Evolutionary conservation across 2,329 filamentous ascomycete species (phyloP), one percentile per base, ranked within the genome.

Genomic region (Eutypella sp.): DNA sequence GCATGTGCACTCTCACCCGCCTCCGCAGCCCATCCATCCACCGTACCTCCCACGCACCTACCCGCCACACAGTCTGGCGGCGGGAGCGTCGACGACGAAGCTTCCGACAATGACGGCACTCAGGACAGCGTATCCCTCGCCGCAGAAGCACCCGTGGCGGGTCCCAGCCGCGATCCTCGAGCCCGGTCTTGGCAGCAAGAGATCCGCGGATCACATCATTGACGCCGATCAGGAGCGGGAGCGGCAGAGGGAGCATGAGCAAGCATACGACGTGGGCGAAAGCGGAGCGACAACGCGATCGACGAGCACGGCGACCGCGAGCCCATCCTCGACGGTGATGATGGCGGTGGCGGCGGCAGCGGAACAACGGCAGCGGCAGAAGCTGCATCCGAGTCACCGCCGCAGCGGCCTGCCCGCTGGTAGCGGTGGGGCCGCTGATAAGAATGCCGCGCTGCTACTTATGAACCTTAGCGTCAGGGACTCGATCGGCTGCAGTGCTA

Each of bases 391-490:
- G n/a, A n/a, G n/a, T n/a, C n/a, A n/a, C n/a, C n/a, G n/a, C n/a
- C n/a, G n/a, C n/a, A n/a, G n/a, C n/a, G n/a, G n/a, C n/a, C n/a
- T n/a, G n/a, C n/a, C n/a, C n/a, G n/a, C n/a, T n/a, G n/a, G n/a
- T n/a, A n/a, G n/a, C n/a, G n/a, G n/a, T n/a, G n/a, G n/a, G n/a
- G n/a, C n/a, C 0, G 60, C 60, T 11, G 69, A 75, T 42, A 72
- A 69, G 55, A 73, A 71, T 38, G 74, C 72, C 1, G 74, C 74
- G 16, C 60, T 72, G 47, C 56, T 74, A 5, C 57, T 76, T 31
- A 68, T 76, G 71, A 71, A 72, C 42, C 64, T 76, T 22, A 71
- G 70, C 47, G 64, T 73, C 18, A 57, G 63, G 42, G 69, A 71
- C 49, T 45, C 55, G 18, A 47, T 54, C 4, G 47, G 51, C 7